phyloP scores from a whole-genome alignment of 2,329 filamentous ascomycete species.

The Hymenoscyphus albidus region DNA sequence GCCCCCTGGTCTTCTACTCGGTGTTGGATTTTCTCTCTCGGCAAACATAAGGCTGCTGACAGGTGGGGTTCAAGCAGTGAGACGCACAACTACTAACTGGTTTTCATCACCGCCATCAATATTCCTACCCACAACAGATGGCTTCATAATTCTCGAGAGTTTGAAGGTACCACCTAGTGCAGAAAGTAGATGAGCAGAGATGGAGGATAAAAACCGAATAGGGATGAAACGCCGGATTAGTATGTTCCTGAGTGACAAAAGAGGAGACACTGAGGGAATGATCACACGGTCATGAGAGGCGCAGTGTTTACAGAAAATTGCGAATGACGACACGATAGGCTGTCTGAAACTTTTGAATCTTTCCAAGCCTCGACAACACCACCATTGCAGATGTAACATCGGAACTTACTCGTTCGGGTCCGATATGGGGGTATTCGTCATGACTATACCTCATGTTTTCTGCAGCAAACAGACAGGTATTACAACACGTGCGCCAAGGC shows the following conservation, averaged over 20 bases:
- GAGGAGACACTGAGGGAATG: not conserved
- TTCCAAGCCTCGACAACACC: not conserved
- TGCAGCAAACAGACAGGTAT: not conserved
- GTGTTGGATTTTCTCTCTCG: not conserved
- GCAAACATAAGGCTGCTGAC: not conserved
- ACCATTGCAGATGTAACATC: not conserved
- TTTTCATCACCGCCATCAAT: not conserved
- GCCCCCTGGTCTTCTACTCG: not conserved
- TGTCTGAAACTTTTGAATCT: not conserved
- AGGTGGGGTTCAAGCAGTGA: not conserved
- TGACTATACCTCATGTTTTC: not conserved
- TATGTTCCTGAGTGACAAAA: not conserved
- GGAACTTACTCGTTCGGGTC: too few species aligned
- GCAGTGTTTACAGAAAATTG: not conserved
- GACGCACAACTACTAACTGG: not conserved
- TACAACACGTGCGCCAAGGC: not conserved
- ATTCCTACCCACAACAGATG: not conserved
- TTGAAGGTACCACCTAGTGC: not conserved
- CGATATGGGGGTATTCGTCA: too few species aligned
- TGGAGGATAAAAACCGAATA: not conserved
- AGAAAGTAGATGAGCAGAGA: not conserved
- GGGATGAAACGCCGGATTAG: not conserved
- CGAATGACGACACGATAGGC: not conserved
- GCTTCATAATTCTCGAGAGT: not conserved
- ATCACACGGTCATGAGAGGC: not conserved